Evolutionary conservation across 2,329 filamentous ascomycete genomes (phyloP), one percentile per base, ranked within the genome.

Genomic region (Aspergillus piperis): DNA sequence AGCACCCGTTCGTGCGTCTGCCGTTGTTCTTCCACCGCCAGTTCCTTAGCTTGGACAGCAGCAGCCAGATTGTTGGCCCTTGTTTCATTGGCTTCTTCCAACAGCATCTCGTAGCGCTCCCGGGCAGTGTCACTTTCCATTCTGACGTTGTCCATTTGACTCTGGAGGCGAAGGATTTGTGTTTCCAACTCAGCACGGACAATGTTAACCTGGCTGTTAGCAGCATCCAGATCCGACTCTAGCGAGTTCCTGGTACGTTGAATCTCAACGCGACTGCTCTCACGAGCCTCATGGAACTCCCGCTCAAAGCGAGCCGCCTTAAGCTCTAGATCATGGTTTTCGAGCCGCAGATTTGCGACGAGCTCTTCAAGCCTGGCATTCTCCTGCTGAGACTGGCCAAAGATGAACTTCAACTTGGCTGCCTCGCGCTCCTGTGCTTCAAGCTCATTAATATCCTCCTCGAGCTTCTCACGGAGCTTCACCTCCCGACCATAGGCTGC

Each of bases 161-260:
- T 80, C 56, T 91, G 88, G 27, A 92, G 79, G 68, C 88, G 88
- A 25, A 83, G 78, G 61, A 95, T 85, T 73, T 96, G 90, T 60
- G 89, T 87, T 73, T 96, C 92, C 10, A 96, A 84, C 69, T 94
- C 90, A 50, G 90, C 87, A 55, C 92, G 89, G 27, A 94, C 87
- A 57, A 90, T 85, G 70, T 96, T 94, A 75, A 94, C 90, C 69
- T 96, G 89, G 73, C 91, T 88, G 71, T 93, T 95, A 54, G 93
- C 90, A 41, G 87, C 83, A 60, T 96, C 92, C 36, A 97, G 81
- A 71, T 97, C 91, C 11, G 85, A 84, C 73, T 96, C 90, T 81
- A 96, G 83, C 4, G 91, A 84, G 63, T 89, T 86, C 61, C 90
- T 90, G 13, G 89, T 91, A 50, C 91, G 89, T 73, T 94, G 88